Evolutionary conservation across 805 yeast genomes (phyloP).

Genomic region (Schwanniomyces sp.): DNA sequence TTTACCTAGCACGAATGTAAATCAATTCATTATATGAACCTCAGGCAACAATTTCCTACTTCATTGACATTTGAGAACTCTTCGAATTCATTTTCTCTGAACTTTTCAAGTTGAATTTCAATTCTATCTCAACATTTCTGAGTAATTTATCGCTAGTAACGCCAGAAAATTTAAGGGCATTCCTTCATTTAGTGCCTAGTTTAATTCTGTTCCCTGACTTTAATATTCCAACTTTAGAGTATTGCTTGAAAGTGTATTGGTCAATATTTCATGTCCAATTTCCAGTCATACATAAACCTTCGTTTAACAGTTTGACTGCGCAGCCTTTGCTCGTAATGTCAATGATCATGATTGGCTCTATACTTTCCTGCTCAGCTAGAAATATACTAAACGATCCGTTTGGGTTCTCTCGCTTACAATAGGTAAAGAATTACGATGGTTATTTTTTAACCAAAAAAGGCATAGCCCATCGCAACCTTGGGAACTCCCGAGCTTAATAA

Average conservation of each 20-base stretch:
- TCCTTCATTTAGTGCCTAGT: conserved; percentile 1
- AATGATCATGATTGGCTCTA: conserved; percentile 9
- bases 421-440: conserved; percentile 5
- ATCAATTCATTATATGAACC: no score
- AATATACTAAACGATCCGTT: background rate
- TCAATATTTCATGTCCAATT: conserved; percentile 52
- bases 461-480: conserved; percentile 3
- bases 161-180: no score
- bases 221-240: background rate
- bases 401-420: conserved; percentile 1
- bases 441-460: conserved; percentile 2
- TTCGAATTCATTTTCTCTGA: no score
- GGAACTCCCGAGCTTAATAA: conserved; percentile 4
- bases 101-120: no score
- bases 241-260: conserved; percentile 44
- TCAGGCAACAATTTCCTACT: no score
- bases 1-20: no score
- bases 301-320: conserved; percentile 42
- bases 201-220: conserved; percentile 5
- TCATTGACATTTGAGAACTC: no score
- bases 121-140: no score
- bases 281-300: conserved; percentile 55
- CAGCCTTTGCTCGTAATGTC: conserved; percentile 6
- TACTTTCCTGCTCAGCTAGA: background rate
- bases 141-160: no score